These are phyloP conservation scores for Verbena officinalis DNA, from an alignment of 257 asterid genomes.

Conservation along the genomic window DNA sequence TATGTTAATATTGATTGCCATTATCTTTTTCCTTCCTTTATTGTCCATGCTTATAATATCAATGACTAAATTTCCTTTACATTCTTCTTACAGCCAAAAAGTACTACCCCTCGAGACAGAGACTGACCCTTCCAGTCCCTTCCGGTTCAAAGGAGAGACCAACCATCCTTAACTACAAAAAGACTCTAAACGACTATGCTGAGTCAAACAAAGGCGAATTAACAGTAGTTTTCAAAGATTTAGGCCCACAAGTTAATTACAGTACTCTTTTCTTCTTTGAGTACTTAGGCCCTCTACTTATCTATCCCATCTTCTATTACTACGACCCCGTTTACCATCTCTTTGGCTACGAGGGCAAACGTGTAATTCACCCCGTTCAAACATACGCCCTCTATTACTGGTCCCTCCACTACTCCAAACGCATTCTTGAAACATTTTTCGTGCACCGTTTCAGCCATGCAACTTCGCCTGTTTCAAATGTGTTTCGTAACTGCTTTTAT, in stretches of 20 bases:
- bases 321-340: slow-evolving; percentile 55
- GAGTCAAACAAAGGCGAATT: slow-evolving; percentile 55
- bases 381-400: slow-evolving; percentile 92
- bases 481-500: slow-evolving; percentile 90
- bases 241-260: slow-evolving; percentile 88
- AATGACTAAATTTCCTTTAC: slow-evolving; percentile 13
- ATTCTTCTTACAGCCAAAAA: slow-evolving; percentile 59
- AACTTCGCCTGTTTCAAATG: slow-evolving; percentile 91
- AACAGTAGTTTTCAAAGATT: slow-evolving; percentile 85
- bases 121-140: slow-evolving; percentile 76
- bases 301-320: slow-evolving; percentile 83
- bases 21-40: not conserved
- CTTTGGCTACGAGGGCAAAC: slow-evolving; percentile 75
- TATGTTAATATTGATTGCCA: slow-evolving; percentile 5
- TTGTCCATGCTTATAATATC: slow-evolving; percentile 13
- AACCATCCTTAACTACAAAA: slow-evolving; percentile 62
- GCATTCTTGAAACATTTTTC: slow-evolving; percentile 90
- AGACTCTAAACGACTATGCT: slow-evolving; percentile 74
- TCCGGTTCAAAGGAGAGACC: slow-evolving; percentile 85
- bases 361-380: slow-evolving; percentile 73
- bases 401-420: slow-evolving; percentile 93
- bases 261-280: slow-evolving; percentile 95
- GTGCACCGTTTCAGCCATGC: slow-evolving; percentile 99
- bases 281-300: slow-evolving; percentile 86
- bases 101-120: slow-evolving; percentile 85